These are phyloP conservation scores for Vitis vinifera DNA, from an alignment of 164 flowering plant genomes.

Conservation along the genomic window DNA sequence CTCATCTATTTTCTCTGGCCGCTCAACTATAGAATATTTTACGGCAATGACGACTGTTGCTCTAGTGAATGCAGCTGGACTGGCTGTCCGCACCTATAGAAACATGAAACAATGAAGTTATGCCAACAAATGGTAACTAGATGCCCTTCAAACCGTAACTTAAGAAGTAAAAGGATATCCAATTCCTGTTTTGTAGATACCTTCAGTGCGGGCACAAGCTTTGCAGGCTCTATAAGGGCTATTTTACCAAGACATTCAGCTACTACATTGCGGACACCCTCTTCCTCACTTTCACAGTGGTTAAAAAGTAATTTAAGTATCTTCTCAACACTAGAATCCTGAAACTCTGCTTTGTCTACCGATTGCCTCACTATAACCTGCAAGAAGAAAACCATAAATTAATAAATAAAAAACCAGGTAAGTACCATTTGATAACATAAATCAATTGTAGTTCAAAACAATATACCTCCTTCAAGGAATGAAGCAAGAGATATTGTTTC, in stretches of 20 bases:
- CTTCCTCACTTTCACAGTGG: slow-evolving; percentile 99
- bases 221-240: slow-evolving; percentile 91
- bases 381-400: slow-evolving; percentile 4
- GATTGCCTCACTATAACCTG: slow-evolving; percentile 99
- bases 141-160: not conserved
- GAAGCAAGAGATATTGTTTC: slow-evolving; percentile 94
- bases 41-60: slow-evolving; percentile 96
- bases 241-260: slow-evolving; percentile 99
- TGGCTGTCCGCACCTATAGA: slow-evolving; percentile 68
- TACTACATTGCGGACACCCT: slow-evolving; percentile 98
- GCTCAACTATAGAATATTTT: slow-evolving; percentile 93
- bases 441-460: not conserved
- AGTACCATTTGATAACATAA: too few relatives aligned
- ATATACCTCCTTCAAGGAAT: slow-evolving; percentile 93
- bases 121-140: not conserved
- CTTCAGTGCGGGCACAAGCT: slow-evolving; percentile 98
- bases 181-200: slow-evolving; percentile 29
- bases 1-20: slow-evolving; percentile 94
- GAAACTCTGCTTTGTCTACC: slow-evolving; percentile 88
- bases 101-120: not conserved
- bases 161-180: too few relatives aligned
- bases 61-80: slow-evolving; percentile 90
- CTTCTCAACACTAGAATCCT: slow-evolving; percentile 88
- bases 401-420: not conserved
- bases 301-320: slow-evolving; percentile 86